Evolutionary conservation across 2,329 filamentous ascomycete species (phyloP).

Genomic region (Ophiosphaerella herpotricha): DNA sequence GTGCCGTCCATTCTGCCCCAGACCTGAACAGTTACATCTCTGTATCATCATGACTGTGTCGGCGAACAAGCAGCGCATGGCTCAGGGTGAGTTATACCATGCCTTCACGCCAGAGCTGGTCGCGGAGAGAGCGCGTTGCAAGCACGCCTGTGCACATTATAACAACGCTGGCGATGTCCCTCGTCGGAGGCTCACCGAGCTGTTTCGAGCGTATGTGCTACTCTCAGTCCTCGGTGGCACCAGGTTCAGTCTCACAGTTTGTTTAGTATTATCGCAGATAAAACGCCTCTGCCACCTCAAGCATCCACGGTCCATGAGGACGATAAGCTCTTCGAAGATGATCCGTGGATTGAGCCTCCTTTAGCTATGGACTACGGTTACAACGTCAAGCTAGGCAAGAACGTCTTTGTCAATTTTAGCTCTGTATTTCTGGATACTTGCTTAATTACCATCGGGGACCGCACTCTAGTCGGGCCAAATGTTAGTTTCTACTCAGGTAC

Average conservation of each 20-base stretch:
- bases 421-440: conserved; percentile 79
- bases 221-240: not conserved
- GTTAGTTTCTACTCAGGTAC: conserved; percentile 75
- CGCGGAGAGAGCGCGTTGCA: conserved; percentile 66
- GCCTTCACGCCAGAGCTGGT: conserved; percentile 73
- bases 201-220: conserved; percentile 71
- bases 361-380: conserved; percentile 77
- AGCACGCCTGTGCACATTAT: conserved; percentile 64
- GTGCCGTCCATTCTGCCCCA: not conserved
- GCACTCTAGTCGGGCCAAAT: conserved; percentile 79
- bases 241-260: conserved; percentile 12
- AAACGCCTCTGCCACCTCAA: conserved; percentile 65
- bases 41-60: conserved; percentile 26
- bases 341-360: conserved; percentile 72
- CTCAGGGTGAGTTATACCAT: conserved; percentile 71
- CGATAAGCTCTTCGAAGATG: conserved; percentile 64
- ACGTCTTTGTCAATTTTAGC: conserved; percentile 77
- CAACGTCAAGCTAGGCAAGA: conserved; percentile 71
- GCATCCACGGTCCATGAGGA: conserved; percentile 65
- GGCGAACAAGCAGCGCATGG: conserved; percentile 58
- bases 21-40: not conserved
- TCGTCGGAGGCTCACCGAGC: conserved; percentile 65
- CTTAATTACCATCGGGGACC: conserved; percentile 72
- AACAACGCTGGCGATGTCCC: conserved; percentile 66
- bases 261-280: conserved; percentile 65